These are phyloP conservation scores for Strigomonas oncopelti DNA, from an alignment of 208 protist genomes.

Conservation along the genomic window DNA sequence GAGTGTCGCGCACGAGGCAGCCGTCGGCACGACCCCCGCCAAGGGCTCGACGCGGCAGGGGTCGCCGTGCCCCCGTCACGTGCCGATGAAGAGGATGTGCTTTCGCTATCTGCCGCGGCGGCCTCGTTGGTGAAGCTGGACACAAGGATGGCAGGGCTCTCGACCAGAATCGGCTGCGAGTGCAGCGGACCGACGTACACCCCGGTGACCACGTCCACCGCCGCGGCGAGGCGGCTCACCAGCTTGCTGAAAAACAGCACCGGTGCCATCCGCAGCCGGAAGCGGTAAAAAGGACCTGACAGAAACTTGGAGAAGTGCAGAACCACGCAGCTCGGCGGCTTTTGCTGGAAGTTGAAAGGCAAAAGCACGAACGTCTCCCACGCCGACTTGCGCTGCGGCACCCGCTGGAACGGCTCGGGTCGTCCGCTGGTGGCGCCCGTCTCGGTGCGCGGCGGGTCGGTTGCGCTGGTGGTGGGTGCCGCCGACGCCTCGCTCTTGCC, in stretches of 20 bases:
- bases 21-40: not conserved
- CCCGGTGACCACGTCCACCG: not conserved
- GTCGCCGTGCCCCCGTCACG: no score
- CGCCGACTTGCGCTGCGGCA: not conserved
- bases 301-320: conserved; percentile 55
- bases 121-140: not conserved
- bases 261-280: conserved; percentile 71
- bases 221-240: conserved; percentile 33
- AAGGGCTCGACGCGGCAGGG: not conserved
- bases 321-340: conserved; percentile 51
- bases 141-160: conserved; percentile 2
- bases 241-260: conserved; percentile 75
- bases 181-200: conserved; percentile 11
- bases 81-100: not conserved
- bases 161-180: conserved; percentile 4
- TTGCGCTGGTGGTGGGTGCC: not conserved
- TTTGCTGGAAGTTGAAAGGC: conserved; percentile 42
- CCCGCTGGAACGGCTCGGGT: not conserved
- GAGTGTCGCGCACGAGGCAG: conserved; percentile 12
- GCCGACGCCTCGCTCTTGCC: not conserved
- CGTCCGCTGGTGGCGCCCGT: conserved; percentile 6
- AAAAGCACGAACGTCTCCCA: conserved; percentile 63
- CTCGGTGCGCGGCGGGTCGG: not conserved
- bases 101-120: not conserved
- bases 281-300: conserved; percentile 77